Conservation (phyloP, 768 basidiomycete species). For the Suillus alpinus region DNA sequence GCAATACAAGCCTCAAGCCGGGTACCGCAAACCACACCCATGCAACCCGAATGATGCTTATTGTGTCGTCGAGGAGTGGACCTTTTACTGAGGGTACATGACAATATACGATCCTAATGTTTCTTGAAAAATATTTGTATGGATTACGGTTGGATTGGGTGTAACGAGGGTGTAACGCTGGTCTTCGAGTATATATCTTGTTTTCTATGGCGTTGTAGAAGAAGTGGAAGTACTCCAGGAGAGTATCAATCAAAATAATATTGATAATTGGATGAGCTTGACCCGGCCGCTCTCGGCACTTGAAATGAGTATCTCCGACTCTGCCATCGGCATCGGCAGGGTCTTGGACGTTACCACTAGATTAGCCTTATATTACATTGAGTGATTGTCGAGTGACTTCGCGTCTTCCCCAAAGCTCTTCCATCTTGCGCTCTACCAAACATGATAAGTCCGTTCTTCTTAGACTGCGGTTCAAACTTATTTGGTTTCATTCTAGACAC, state of each 20-base stretch:
- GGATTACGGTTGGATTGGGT: not conserved
- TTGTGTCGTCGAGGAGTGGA: constrained; percentile 73
- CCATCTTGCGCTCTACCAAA: constrained; percentile 15
- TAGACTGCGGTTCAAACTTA: constrained; percentile 25
- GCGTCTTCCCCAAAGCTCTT: constrained; percentile 12
- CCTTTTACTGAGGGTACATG: constrained; percentile 36
- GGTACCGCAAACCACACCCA: constrained; percentile 43
- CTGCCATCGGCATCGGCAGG: constrained; percentile 3
- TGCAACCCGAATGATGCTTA: constrained; percentile 61
- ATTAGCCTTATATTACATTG: constrained; percentile 2
- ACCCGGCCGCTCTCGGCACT: constrained; percentile 11
- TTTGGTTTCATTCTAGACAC: constrained; percentile 38
- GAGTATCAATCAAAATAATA: not conserved
- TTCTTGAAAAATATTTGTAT: not conserved
- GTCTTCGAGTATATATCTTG: constrained; percentile 19
- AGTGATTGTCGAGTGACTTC: constrained; percentile 6
- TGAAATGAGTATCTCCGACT: constrained; percentile 21
- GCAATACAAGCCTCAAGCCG: constrained; percentile 26
- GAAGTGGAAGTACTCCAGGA: constrained; percentile 11
- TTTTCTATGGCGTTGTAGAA: constrained; percentile 15
- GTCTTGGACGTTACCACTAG: not conserved
- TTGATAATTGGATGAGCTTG: not conserved
- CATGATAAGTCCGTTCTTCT: constrained; percentile 59
- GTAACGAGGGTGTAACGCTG: constrained; percentile 1
- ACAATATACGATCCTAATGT: not conserved